Evolutionary conservation across 2,329 filamentous ascomycete species (phyloP).

Genomic region (Rhytidhysteron rufulum): DNA sequence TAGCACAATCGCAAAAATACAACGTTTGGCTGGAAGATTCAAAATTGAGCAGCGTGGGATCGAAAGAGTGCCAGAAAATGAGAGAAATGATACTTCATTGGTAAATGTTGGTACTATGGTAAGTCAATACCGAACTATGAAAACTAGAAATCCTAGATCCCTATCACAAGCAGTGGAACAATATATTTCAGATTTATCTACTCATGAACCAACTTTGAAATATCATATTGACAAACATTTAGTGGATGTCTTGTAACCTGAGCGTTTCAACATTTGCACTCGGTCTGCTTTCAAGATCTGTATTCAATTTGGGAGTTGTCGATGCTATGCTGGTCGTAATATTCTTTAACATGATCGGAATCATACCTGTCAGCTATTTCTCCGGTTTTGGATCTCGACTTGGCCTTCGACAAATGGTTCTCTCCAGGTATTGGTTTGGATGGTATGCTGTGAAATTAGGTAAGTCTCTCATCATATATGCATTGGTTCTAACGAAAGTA

Average conservation of each 20-base stretch:
- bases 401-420: slow-evolving; percentile 74
- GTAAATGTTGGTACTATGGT: slow-evolving; percentile 70
- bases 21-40: slow-evolving; percentile 61
- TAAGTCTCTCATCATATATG: slow-evolving; percentile 36
- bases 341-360: slow-evolving; percentile 73
- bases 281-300: slow-evolving; percentile 64
- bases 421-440: slow-evolving; percentile 75
- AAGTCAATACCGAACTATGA: slow-evolving; percentile 37
- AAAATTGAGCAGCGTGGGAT: slow-evolving; percentile 73
- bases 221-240: slow-evolving; percentile 1
- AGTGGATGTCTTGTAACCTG: slow-evolving; percentile 79
- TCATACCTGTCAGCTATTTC: slow-evolving; percentile 71
- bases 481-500: slow-evolving; percentile 13
- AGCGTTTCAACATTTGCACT: slow-evolving; percentile 73
- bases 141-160: too few species aligned
- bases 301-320: slow-evolving; percentile 68
- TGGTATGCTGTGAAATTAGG: slow-evolving; percentile 66
- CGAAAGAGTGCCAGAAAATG: slow-evolving; percentile 67
- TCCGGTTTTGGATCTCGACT: slow-evolving; percentile 72
- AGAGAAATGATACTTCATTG: slow-evolving; percentile 62
- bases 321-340: slow-evolving; percentile 69
- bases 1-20: slow-evolving; percentile 54
- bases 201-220: too few species aligned
- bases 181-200: too few species aligned
- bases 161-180: too few species aligned